Evolutionary conservation across 1,284 basidiomycete species (phyloP).

Genomic region (Irpex lacteus): DNA sequence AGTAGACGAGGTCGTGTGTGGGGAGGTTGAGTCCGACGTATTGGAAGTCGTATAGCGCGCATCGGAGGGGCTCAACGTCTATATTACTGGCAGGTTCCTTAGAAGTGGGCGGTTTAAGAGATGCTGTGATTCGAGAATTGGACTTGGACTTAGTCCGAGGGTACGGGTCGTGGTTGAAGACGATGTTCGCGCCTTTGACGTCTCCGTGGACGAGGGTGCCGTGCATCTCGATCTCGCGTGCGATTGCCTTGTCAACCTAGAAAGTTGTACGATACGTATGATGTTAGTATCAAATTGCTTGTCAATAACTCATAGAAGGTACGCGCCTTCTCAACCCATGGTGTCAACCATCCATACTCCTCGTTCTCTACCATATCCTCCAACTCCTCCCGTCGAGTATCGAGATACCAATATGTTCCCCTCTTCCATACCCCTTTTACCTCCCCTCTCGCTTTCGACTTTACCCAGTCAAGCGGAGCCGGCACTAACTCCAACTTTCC

Average conservation of each 20-base stretch:
- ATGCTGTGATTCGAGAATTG: background rate
- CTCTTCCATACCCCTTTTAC: conserved; percentile 16
- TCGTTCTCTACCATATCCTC: conserved; percentile 10
- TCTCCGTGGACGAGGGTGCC: conserved; percentile 20
- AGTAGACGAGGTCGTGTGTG: conserved; percentile 19
- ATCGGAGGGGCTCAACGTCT: conserved; percentile 4
- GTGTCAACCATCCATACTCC: conserved; percentile 17
- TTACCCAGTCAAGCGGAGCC: background rate
- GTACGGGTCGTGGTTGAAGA: conserved; percentile 17
- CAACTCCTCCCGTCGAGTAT: conserved; percentile 18
- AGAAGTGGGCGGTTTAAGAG: too few relatives aligned
- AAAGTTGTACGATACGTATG: too few relatives aligned
- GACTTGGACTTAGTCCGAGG: background rate
- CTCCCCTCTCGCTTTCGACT: background rate
- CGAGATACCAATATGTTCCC: conserved; percentile 20
- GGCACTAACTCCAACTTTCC: background rate
- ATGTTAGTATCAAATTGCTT: too few relatives aligned
- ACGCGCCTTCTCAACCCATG: conserved; percentile 19
- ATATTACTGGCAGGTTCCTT: background rate
- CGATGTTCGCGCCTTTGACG: conserved; percentile 20
- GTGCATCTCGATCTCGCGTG: conserved; percentile 6
- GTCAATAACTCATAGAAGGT: too few relatives aligned
- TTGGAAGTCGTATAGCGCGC: conserved; percentile 21
- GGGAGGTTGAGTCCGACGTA: conserved; percentile 19
- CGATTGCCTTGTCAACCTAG: conserved; percentile 18